Base-by-base conservation (phyloP, 495 filamentous ascomycete species). In the Astrocystis sublimbata region DNA sequence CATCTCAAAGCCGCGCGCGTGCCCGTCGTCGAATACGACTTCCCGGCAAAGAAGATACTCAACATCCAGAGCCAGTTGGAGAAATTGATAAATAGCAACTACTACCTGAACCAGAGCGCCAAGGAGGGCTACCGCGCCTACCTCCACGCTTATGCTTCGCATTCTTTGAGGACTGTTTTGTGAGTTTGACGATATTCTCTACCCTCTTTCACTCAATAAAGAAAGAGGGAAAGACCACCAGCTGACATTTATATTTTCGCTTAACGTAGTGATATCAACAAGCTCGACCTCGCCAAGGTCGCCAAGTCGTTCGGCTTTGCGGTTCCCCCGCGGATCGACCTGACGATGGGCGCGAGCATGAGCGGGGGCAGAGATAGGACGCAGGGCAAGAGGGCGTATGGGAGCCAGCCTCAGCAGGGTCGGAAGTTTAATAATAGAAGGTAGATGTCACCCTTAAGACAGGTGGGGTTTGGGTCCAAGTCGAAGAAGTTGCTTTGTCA, bases 41-140 rank as follows among this genome's bases (percentile, higher is more conserved):
- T 98, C 71, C 93, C 93, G 8, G 81, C 83, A 49, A 92, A 90
- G 78, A 96, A 96, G 82, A 90, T 98, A 62, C 81, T 92, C 54
- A 94, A 96, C 66, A 89, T 98, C n/a, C 92, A 97, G 70, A 90
- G 88, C 9, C 96, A 98, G 74, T 84, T 98, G 2, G 93, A 98
- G 82, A 92, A 92, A 71, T 82, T 97, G 52, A 96, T 98, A 63
- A 84, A 86, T 12, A 88, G 93, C 72, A 97, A 98, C 74, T 98
- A 97, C 79, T 97, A 97, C 71, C 81, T 98, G 28, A 93, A 97
- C 77, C 92, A 96, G 83, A 83, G 80, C 56, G 85, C 85, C 26
- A 87, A 87, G 73, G 85, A 88, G 52, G 85, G 84, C 4, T 88
- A 85, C 65, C 84, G 89, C 31, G 90, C 90, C 12, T 98, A 98